Evolutionary conservation across 495 filamentous ascomycete genomes (phyloP).

Genomic region (Penicillium waksmanii): DNA sequence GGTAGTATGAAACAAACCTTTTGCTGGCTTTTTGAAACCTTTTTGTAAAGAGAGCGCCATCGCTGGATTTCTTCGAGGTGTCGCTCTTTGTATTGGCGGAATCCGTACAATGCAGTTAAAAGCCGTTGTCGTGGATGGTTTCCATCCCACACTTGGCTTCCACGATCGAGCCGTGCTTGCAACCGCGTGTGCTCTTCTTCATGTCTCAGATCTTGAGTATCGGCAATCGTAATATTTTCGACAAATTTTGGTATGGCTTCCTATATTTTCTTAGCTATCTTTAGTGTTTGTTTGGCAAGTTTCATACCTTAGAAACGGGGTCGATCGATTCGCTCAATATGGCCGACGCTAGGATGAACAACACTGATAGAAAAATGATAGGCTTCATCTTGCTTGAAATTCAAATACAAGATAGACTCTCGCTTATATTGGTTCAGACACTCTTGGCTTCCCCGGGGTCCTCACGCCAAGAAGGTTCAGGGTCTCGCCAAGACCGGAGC

Average conservation of each 20-base stretch:
- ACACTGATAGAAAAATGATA: neutral
- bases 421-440: neutral
- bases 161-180: conserved; percentile 1
- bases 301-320: neutral
- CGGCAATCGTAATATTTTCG: neutral
- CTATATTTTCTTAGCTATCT: neutral
- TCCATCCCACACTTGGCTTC: neutral
- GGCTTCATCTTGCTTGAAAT: neutral
- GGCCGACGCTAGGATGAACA: neutral
- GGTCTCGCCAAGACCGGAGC: conserved; percentile 2
- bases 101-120: conserved; percentile 26
- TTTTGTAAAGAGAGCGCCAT: conserved; percentile 30
- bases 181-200: neutral
- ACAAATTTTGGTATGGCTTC: neutral
- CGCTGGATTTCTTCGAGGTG: conserved; percentile 20
- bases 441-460: conserved; percentile 5
- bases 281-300: neutral
- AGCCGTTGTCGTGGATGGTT: conserved; percentile 27
- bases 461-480: neutral
- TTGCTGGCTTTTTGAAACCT: conserved; percentile 21
- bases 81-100: conserved; percentile 22
- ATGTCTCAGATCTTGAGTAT: neutral
- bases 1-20: conserved; percentile 3
- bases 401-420: neutral
- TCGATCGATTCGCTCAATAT: neutral